Percentiles rank a stretch among this genome's conserved stretches.
Conservation (phyloP, 768 basidiomycete genomes). For the Boletus rubroflammeus region DNA sequence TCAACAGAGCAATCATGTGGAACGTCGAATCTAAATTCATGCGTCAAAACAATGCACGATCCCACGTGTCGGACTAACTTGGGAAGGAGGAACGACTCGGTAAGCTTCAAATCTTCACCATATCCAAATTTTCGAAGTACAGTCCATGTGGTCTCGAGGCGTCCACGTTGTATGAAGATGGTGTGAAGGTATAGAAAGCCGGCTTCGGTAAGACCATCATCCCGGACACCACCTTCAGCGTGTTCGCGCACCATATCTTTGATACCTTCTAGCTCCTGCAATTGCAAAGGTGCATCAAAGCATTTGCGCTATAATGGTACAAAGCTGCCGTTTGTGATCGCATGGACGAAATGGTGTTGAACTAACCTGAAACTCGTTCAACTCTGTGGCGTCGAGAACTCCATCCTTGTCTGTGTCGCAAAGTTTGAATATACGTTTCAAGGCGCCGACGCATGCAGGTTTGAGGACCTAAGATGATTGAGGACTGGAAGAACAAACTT, state of each 20-base stretch:
- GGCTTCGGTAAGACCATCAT: slow-evolving; percentile 82
- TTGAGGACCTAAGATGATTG: slow-evolving; percentile 69
- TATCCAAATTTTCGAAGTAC: slow-evolving; percentile 94
- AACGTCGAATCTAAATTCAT: slow-evolving; percentile 75
- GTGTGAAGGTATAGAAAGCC: slow-evolving; percentile 96
- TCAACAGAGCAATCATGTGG: slow-evolving; percentile 93
- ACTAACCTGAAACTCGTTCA: slow-evolving; percentile 93
- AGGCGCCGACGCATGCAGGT: slow-evolving; percentile 83
- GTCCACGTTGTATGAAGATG: slow-evolving; percentile 92
- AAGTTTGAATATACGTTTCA: slow-evolving; percentile 93
- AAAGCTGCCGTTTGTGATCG: neutral
- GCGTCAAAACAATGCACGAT: slow-evolving; percentile 9
- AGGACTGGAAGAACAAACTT: slow-evolving; percentile 8
- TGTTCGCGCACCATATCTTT: slow-evolving; percentile 84
- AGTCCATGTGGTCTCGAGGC: slow-evolving; percentile 97
- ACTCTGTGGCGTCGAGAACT: slow-evolving; percentile 80
- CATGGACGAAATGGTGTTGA: neutral
- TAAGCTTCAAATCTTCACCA: slow-evolving; percentile 87
- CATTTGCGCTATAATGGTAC: slow-evolving; percentile 70
- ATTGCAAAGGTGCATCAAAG: slow-evolving; percentile 88
- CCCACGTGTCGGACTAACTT: slow-evolving; percentile 54
- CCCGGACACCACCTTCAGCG: slow-evolving; percentile 69
- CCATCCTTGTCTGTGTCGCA: slow-evolving; percentile 96
- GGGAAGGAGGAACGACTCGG: slow-evolving; percentile 83
- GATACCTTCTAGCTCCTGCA: slow-evolving; percentile 95